Evolutionary conservation across 202 grass and related monocot genomes (phyloP).

Genomic region (Schoenoplectus triqueter): DNA sequence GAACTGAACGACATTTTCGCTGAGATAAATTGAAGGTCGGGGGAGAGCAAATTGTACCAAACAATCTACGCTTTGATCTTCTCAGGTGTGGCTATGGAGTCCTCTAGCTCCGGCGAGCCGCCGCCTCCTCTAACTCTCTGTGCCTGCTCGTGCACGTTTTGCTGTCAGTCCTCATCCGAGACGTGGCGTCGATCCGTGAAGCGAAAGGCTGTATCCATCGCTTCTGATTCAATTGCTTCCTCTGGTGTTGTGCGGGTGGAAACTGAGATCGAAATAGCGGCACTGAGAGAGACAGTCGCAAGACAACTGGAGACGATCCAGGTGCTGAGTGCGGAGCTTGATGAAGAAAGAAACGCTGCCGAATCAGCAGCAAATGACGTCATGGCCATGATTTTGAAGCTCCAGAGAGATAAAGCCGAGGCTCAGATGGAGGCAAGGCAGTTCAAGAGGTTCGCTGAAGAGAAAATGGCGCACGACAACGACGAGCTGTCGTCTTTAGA

Average conservation of each 20-base stretch:
- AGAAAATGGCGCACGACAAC: constrained; percentile 90
- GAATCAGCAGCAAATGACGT: constrained; percentile 85
- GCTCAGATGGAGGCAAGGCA: constrained; percentile 94
- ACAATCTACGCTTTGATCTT: constrained; percentile 14
- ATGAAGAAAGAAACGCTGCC: constrained; percentile 80
- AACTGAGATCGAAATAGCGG: constrained; percentile 55
- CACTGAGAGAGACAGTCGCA: constrained; percentile 63
- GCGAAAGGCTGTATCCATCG: constrained; percentile 52
- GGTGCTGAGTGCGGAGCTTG: constrained; percentile 69
- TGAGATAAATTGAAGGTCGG: background rate
- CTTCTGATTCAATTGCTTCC: background rate
- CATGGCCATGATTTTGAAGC: constrained; percentile 97
- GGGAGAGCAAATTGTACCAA: constrained; percentile 13
- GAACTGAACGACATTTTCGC: background rate
- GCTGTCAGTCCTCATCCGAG: constrained; percentile 48
- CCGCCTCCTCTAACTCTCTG: background rate
- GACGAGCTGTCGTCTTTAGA: constrained; percentile 64
- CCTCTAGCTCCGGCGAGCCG: constrained; percentile 36
- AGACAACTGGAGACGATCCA: constrained; percentile 57
- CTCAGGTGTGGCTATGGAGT: constrained; percentile 13
- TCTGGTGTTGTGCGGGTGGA: constrained; percentile 50
- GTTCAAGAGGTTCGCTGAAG: constrained; percentile 91
- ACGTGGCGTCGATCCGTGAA: constrained; percentile 77
- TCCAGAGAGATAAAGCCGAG: constrained; percentile 94
- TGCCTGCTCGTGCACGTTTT: constrained; percentile 45